Evolutionary conservation across 192 early-diverging fungal species (phyloP).

Genomic region (Geosiphon pyriformis): DNA sequence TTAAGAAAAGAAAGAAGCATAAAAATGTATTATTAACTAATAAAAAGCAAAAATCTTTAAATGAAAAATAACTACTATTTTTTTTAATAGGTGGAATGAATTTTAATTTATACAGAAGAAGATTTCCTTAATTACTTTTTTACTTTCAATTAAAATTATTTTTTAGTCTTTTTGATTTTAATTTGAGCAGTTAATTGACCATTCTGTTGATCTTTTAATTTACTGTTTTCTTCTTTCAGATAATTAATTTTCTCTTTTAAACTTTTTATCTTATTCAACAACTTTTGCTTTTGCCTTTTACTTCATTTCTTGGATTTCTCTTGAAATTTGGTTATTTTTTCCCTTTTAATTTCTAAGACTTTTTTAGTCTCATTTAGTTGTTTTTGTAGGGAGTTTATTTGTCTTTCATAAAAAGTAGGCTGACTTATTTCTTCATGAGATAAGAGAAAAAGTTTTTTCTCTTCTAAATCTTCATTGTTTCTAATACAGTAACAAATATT

Average conservation of each 20-base stretch:
- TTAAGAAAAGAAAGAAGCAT: not conserved
- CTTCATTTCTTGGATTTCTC: not conserved
- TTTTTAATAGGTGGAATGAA: not conserved
- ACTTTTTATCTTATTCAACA: not conserved
- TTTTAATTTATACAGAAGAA: not conserved
- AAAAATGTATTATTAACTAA: not conserved
- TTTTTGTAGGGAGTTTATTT: too few relatives aligned
- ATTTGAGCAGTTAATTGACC: not conserved
- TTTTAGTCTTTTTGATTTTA: not conserved
- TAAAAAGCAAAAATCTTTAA: not conserved
- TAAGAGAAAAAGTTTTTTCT: too few relatives aligned
- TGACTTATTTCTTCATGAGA: too few relatives aligned
- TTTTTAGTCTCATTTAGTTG: not conserved
- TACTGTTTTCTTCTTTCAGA: not conserved
- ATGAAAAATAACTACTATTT: not conserved
- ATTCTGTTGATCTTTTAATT: not conserved
- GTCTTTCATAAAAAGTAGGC: too few relatives aligned
- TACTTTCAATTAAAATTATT: not conserved
- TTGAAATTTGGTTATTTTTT: not conserved
- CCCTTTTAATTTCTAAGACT: not conserved
- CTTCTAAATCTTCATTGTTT: too few relatives aligned
- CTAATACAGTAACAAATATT: too few relatives aligned
- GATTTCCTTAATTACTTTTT: not conserved
- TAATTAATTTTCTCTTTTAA: not conserved
- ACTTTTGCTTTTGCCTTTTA: not conserved